Base-by-base conservation (phyloP, 495 filamentous ascomycete genomes). In the Hypoxylon perforatum region DNA sequence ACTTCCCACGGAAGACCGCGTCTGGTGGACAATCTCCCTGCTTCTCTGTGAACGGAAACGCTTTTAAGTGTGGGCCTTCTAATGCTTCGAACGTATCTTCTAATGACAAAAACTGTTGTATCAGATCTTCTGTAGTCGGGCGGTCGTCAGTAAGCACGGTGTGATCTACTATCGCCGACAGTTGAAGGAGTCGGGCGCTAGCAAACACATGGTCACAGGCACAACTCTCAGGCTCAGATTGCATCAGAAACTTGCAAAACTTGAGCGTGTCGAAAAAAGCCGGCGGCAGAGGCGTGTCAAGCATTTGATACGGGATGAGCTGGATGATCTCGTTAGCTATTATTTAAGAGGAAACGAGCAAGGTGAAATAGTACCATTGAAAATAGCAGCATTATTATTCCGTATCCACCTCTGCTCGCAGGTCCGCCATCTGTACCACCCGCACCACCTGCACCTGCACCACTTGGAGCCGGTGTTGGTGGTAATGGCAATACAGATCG, bases 1-100 rank as follows among this genome's bases (percentile, higher is more conserved):
- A 91, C 57, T 80, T 77, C 30, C 84, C 81, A 41, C 84, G 81
- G 62, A 86, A 88, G 38, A 85, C 75, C 18, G 73, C 77, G 3
- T 76, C 67, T 2, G 77, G 60, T 1, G 80, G 78, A 36, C 78
- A 76, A 39, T 73, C 50, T 1, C 57, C 59, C 11, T 21, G 46
- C 1, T 65, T 53, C 28, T 76, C 69, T 18, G 47, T 45, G 41
- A 73, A 72, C 1, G 61, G 52, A 70, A 80, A 83, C 6, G 65
- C 60, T 17, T 72, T 70, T 1, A 55, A 53, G 38, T 80, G 63
- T 7, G 57, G 59, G 4, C n/a, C 18, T 46, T 82, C 76, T 67
- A 78, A 73, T 17, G 50, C 47, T 9, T 72, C 73, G 22, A 83
- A 73, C 23, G 67, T 57, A n/a, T 67, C 38, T 17, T 82, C 77